Evolutionary conservation across 768 basidiomycete species (phyloP), one percentile per base, ranked within the genome.

Genomic region (Collybia sordida): DNA sequence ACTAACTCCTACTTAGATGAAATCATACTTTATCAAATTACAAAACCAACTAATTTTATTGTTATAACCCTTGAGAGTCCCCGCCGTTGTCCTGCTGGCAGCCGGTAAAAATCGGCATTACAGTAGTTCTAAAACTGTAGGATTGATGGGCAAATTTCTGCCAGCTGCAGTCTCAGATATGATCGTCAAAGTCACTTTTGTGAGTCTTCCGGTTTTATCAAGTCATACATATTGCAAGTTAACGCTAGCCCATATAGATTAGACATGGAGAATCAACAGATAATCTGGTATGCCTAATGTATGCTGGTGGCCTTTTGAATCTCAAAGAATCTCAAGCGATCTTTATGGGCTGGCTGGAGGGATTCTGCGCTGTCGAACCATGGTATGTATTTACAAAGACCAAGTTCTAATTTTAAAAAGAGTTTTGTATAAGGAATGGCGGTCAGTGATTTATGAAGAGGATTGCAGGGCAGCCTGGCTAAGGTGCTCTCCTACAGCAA

Each of bases 261-360:
- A 74, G 89, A 46, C 89, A 92, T 62, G 89, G 82, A 23, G 86
- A 92, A 59, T 88, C 88, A 6, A 81, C 77, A 27, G 89, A 91
- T 56, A 92, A 92, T 57, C 54, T 85, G 60, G 88, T 87, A 42
- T 41, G 81, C 61, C 21, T 28, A 15, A 9, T 22, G 18, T 46
- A 35, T 34, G 25, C 9, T 28, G 14, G 7, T 15, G 8, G 43
- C n/a, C 27, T 17, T 17, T 21, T 35, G 24, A 31, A 42, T 24
- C 49, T 45, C 41, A 54, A 34, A 4, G 17, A n/a, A 28, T 9
- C 6, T 37, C 47, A 22, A 63, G 70, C 60, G 58, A 24, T 55
- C 65, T 22, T 64, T 86, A 4, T 90, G 88, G 88, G 86, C 88
- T 36, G 90, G 90, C 4, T 86, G 84, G 78, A 77, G 72, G 52